Base-by-base conservation (phyloP, 106 monocot species). In the Dioscorea alata region DNA sequence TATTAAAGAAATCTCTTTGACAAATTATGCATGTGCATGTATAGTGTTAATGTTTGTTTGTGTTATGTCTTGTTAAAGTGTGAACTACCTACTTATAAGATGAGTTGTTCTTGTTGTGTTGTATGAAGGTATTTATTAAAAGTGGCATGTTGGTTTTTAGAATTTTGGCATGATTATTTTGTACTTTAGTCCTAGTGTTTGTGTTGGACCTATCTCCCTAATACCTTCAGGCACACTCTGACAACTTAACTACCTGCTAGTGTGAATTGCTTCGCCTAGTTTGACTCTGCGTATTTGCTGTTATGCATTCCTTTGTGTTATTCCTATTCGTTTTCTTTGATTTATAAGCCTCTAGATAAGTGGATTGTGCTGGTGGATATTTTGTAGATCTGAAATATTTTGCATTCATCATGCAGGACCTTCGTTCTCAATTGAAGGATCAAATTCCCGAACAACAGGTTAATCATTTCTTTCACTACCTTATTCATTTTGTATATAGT, bases 361-460 rank as follows among this genome's bases (percentile, higher is more conserved):
- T 18, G 35, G 58, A 19, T 59, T 42, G 21, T 69, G 42, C 42
- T 42, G 42, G 6, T 42, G 42, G 42, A 42, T 42, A 42, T 10
- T 10, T 42, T 42, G 6, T 42, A 20, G n/a, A 25, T 31, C 33
- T 28, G 15, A 21, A 33, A 52, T 58, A 21, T 57, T 69, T 8
- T 64, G 49, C 9, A 48, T 19, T 15, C 57, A 33, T 76, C 16
- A 16, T 89, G 83, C 88, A 96, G 95, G 91, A 96, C 68, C 83
- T 96, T 63, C 85, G 68, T 66, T 74, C 91, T 31, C 88, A 97
- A 33, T 73, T 97, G 78, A 78, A 83, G 74, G 89, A 97, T 16
- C 57, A 89, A 73, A 89, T 97, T 82, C 96, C 96, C 15, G 92
- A 97, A 64, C 96, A 92, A 68, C 91, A 89, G 83, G 96, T 97